Percentiles rank a stretch among this genome's conserved stretches.
These are phyloP conservation scores for Leptographium procerum DNA, from an alignment of 2,329 filamentous ascomycete species.

Conservation along the genomic window DNA sequence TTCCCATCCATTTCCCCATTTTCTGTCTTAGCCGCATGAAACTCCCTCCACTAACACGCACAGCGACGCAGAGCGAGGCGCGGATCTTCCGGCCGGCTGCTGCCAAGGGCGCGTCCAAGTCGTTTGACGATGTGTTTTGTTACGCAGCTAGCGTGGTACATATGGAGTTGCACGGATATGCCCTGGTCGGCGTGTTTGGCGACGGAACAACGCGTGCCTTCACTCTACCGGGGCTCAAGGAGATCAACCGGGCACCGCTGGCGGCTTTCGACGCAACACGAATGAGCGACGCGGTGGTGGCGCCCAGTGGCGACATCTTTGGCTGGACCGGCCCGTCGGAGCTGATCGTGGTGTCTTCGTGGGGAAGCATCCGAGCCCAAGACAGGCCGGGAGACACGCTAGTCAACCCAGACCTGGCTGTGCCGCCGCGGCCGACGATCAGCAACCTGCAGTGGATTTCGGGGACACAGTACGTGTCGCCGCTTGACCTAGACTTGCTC, in stretches of 20 bases:
- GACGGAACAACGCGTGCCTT: slow-evolving; percentile 72
- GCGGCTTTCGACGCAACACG: slow-evolving; percentile 63
- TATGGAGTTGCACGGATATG: slow-evolving; percentile 63
- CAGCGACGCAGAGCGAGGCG: slow-evolving; percentile 59
- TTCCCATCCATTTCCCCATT: not conserved
- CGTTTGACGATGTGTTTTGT: slow-evolving; percentile 74
- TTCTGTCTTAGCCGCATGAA: not conserved
- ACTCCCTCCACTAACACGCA: slow-evolving; percentile 20
- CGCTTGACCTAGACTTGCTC: slow-evolving; percentile 76
- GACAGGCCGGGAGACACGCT: slow-evolving; percentile 59
- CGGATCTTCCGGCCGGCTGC: slow-evolving; percentile 78
- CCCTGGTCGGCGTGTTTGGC: slow-evolving; percentile 73
- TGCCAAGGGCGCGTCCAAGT: slow-evolving; percentile 82
- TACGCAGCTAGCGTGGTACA: slow-evolving; percentile 69
- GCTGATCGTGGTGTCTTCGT: slow-evolving; percentile 70
- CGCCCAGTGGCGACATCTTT: slow-evolving; percentile 68
- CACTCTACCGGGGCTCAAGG: slow-evolving; percentile 77
- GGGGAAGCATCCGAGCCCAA: slow-evolving; percentile 56
- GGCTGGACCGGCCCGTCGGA: slow-evolving; percentile 86
- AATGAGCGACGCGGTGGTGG: slow-evolving; percentile 59
- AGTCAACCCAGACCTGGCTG: slow-evolving; percentile 61
- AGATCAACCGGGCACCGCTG: slow-evolving; percentile 60
- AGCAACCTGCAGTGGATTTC: slow-evolving; percentile 95
- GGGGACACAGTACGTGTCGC: slow-evolving; percentile 82
- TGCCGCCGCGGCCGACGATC: slow-evolving; percentile 80